phyloP scores from a whole-genome alignment of 169 alveolate species.

The Babesia bigemina region DNA sequence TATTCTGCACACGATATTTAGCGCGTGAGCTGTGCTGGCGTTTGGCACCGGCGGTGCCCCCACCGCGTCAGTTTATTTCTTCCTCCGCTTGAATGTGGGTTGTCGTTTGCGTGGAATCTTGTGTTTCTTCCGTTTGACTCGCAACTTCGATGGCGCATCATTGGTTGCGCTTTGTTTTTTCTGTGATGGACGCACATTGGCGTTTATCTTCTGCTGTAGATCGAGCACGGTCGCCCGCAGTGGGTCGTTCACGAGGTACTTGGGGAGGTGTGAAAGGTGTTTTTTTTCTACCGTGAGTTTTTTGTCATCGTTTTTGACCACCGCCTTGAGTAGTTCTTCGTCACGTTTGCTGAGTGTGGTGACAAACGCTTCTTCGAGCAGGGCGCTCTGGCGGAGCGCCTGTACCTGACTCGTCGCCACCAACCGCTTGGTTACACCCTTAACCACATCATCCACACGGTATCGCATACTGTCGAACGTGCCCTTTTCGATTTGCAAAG shows the following conservation, averaged over 20 bases:
- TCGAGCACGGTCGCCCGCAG: constrained; percentile 34
- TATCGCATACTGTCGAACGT: constrained; percentile 50
- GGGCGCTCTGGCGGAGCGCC: constrained; percentile 60
- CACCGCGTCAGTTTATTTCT: constrained; percentile 14
- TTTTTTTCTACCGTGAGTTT: constrained; percentile 44
- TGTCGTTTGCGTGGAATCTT: constrained; percentile 26
- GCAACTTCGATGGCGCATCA: not conserved
- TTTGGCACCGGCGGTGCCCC: not conserved
- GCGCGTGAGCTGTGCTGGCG: not conserved
- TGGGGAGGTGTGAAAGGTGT: constrained; percentile 58
- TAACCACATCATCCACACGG: constrained; percentile 56
- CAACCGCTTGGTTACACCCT: constrained; percentile 53
- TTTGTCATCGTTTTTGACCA: constrained; percentile 49
- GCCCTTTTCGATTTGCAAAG: constrained; percentile 12
- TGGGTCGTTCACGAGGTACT: constrained; percentile 45
- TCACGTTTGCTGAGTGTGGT: constrained; percentile 46
- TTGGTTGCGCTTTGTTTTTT: not conserved
- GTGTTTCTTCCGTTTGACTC: not conserved
- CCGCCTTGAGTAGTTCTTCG: constrained; percentile 50
- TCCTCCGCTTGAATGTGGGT: constrained; percentile 53
- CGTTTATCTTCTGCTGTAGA: constrained; percentile 26
- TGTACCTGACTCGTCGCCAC: constrained; percentile 56
- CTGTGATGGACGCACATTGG: constrained; percentile 19
- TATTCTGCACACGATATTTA: not conserved
- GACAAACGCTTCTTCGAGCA: constrained; percentile 54